Conservation (phyloP, 805 yeast genomes). For the Grigorovia humatica region DNA sequence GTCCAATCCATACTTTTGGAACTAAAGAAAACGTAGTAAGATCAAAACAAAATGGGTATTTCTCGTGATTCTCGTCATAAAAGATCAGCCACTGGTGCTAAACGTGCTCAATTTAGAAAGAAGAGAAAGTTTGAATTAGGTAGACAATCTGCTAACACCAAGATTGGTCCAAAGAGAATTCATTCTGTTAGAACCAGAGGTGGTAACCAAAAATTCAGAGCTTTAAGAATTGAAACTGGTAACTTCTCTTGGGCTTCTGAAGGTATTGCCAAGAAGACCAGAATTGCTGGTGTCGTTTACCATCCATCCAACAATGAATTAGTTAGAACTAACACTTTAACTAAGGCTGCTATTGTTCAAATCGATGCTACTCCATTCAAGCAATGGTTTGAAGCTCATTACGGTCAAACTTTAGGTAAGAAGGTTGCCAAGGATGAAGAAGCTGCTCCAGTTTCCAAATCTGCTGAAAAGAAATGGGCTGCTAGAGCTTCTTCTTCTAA, state of each 20-base stretch:
- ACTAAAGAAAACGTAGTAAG: background rate
- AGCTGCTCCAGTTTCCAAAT: constrained; percentile 57
- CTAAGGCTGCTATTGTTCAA: constrained; percentile 98
- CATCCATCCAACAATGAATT: constrained; percentile 99
- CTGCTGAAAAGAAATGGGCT: constrained; percentile 86
- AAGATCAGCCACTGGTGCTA: constrained; percentile 99
- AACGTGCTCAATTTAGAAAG: constrained; percentile 99
- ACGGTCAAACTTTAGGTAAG: constrained; percentile 91
- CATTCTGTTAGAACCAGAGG: constrained; percentile 99
- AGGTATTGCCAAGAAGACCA: constrained; percentile 97
- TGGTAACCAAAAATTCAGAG: constrained; percentile 99
- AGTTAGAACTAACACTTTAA: constrained; percentile 98
- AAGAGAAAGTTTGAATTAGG: constrained; percentile 99
- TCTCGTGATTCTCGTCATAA: constrained; percentile 99
- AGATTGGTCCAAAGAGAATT: constrained; percentile 97
- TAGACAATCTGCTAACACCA: constrained; percentile 99
- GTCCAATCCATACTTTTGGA: background rate
- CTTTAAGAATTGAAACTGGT: constrained; percentile 97
- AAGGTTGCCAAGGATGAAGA: constrained; percentile 46
- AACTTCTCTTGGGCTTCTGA: constrained; percentile 99
- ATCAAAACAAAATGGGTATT: constrained; percentile 80
- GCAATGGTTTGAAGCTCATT: constrained; percentile 98
- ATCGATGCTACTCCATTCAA: constrained; percentile 99
- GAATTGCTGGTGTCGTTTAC: constrained; percentile 95
- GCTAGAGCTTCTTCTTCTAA: constrained; percentile 77